These are phyloP conservation scores for Hyphopichia khmerensis DNA, from an alignment of 1,139 yeast species.

Conservation along the genomic window DNA sequence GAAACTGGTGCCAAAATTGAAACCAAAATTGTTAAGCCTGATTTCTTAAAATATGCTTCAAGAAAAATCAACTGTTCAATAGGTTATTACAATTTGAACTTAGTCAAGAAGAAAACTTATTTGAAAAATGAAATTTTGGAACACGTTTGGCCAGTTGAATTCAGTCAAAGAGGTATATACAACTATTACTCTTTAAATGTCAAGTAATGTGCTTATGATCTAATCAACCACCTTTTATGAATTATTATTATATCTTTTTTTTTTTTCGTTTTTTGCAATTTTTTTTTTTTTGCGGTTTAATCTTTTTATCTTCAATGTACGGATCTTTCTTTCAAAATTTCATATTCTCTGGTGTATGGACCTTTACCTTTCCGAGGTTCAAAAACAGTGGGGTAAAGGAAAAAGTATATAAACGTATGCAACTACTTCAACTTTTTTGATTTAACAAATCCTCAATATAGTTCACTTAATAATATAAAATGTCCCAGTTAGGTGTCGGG, in stretches of 20 bases:
- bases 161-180: slow-evolving; percentile 67
- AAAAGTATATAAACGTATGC: no score
- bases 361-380: no score
- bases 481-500: slow-evolving; percentile 13
- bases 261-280: no score
- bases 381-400: not conserved
- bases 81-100: slow-evolving; percentile 47
- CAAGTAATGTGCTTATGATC: slow-evolving; percentile 16
- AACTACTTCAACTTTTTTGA: no score
- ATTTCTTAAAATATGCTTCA: slow-evolving; percentile 61
- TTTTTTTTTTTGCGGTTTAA: not conserved
- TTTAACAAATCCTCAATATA: no score
- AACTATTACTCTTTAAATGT: slow-evolving; percentile 61
- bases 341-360: no score
- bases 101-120: slow-evolving; percentile 31
- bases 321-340: not conserved
- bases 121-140: slow-evolving; percentile 33
- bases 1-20: slow-evolving; percentile 66
- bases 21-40: slow-evolving; percentile 55
- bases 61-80: slow-evolving; percentile 59
- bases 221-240: no score
- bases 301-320: no score
- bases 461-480: no score
- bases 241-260: no score
- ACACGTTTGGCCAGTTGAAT: slow-evolving; percentile 62